A percentile compares a stretch with the other conserved stretches of the same genome.
phyloP scores from a whole-genome alignment of 2,329 filamentous ascomycete genomes.

The Fusarium fujikuroi region DNA sequence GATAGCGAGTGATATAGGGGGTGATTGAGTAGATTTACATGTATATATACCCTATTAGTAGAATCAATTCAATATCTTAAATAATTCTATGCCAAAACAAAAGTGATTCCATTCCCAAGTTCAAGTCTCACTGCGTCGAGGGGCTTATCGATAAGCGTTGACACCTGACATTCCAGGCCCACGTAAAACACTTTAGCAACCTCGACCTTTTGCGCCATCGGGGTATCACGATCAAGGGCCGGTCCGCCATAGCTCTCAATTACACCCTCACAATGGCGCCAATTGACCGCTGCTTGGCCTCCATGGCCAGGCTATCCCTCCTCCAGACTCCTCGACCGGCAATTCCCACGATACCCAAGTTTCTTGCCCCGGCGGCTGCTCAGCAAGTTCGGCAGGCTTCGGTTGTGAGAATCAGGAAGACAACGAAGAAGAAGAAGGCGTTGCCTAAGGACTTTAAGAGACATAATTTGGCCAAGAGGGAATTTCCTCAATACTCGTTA shows the following conservation, averaged over 20 bases:
- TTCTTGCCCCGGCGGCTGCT: slow-evolving; percentile 58
- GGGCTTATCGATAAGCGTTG: slow-evolving; percentile 42
- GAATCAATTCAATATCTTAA: not conserved
- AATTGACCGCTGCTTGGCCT: slow-evolving; percentile 64
- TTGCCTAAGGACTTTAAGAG: slow-evolving; percentile 73
- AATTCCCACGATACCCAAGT: slow-evolving; percentile 58
- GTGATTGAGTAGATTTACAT: not conserved
- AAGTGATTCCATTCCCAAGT: not conserved
- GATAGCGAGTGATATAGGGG: not conserved
- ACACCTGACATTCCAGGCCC: slow-evolving; percentile 40
- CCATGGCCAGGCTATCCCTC: slow-evolving; percentile 63
- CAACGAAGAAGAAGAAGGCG: slow-evolving; percentile 66
- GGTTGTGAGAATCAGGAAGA: slow-evolving; percentile 60
- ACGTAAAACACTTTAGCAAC: slow-evolving; percentile 25
- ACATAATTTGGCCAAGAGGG: slow-evolving; percentile 72
- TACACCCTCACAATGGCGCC: slow-evolving; percentile 57
- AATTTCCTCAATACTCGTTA: slow-evolving; percentile 76
- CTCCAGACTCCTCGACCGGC: slow-evolving; percentile 56
- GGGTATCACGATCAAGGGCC: slow-evolving; percentile 28
- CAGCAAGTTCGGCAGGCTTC: slow-evolving; percentile 57
- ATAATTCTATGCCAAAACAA: not conserved
- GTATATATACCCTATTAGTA: not conserved
- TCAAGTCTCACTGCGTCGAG: not conserved
- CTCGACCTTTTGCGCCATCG: slow-evolving; percentile 42
- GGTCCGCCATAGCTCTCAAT: slow-evolving; percentile 43